Evolutionary conservation across 2,329 filamentous ascomycete genomes (phyloP).

Genomic region (Colletotrichum cereale): DNA sequence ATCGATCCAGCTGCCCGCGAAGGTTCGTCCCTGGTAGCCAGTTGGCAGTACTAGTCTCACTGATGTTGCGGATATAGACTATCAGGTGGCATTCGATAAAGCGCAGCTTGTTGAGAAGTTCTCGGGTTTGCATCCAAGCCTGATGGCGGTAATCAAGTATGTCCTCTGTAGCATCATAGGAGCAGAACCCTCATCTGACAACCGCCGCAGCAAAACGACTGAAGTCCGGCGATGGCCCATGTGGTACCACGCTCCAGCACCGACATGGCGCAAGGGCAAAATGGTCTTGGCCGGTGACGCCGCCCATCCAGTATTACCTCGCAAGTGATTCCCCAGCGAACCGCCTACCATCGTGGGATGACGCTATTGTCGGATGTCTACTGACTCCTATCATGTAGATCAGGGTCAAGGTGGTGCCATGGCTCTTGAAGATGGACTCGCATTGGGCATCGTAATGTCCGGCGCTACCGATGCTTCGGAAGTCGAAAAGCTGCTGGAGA

Average conservation of each 20-base stretch:
- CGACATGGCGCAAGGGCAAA: constrained; percentile 49
- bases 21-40: background rate
- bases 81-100: constrained; percentile 44
- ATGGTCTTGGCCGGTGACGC: constrained; percentile 53
- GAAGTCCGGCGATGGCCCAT: constrained; percentile 53
- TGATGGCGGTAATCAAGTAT: constrained; percentile 48
- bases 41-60: background rate
- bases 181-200: background rate
- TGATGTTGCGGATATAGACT: constrained; percentile 9
- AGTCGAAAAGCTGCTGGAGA: constrained; percentile 42
- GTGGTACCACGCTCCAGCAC: constrained; percentile 49
- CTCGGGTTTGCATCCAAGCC: constrained; percentile 45
- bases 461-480: constrained; percentile 42
- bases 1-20: constrained; percentile 32
- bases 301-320: constrained; percentile 54
- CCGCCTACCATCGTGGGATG: background rate
- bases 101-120: constrained; percentile 44
- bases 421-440: constrained; percentile 52
- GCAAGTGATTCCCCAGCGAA: constrained; percentile 43
- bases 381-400: constrained; percentile 44
- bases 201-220: constrained; percentile 48
- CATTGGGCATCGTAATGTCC: constrained; percentile 47
- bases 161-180: background rate
- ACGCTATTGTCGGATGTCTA: background rate
- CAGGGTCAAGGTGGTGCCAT: constrained; percentile 55